These are phyloP conservation scores for Ogataea populi-albae DNA, from an alignment of 805 yeast genomes.

Conservation along the genomic window DNA sequence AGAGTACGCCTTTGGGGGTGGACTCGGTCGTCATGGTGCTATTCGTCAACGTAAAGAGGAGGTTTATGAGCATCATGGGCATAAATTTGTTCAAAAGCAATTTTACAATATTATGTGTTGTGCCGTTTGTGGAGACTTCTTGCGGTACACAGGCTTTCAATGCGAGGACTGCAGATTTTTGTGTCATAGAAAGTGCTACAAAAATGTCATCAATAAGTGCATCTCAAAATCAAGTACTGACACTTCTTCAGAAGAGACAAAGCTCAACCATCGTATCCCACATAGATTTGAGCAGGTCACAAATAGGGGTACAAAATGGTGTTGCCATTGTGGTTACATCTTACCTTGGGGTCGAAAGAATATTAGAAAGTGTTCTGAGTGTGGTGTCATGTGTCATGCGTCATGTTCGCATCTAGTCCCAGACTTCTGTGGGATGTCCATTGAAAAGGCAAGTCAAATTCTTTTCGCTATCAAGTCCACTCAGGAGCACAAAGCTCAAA, in stretches of 20 bases:
- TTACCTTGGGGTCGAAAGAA: conserved; percentile 93
- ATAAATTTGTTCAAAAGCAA: conserved; percentile 92
- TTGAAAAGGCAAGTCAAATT: conserved; percentile 93
- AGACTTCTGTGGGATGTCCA: conserved; percentile 97
- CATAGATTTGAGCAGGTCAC: conserved; percentile 92
- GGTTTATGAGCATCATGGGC: conserved; percentile 93
- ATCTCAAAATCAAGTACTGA: conserved; percentile 74
- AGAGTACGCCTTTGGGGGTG: conserved; percentile 52
- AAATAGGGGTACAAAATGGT: conserved; percentile 97
- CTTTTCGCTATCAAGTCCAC: conserved; percentile 80
- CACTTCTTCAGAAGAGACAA: conserved; percentile 67
- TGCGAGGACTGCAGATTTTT: conserved; percentile 81
- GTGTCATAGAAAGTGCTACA: conserved; percentile 79
- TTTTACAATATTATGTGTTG: conserved; percentile 96
- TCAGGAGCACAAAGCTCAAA: conserved; percentile 35
- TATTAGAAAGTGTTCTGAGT: conserved; percentile 87
- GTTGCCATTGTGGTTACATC: conserved; percentile 98
- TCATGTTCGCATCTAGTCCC: conserved; percentile 94
- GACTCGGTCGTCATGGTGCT: conserved; percentile 95
- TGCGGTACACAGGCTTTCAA: conserved; percentile 82
- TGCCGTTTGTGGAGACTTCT: conserved; percentile 94
- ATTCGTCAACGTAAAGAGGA: conserved; percentile 90
- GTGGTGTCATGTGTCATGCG: conserved; percentile 94
- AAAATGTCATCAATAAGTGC: conserved; percentile 79
- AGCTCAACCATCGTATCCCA: conserved; percentile 93